Percentiles rank a stretch among this genome's conserved stretches.
phyloP scores from a whole-genome alignment of 1,284 basidiomycete genomes.

The Moesziomyces globuligerus region DNA sequence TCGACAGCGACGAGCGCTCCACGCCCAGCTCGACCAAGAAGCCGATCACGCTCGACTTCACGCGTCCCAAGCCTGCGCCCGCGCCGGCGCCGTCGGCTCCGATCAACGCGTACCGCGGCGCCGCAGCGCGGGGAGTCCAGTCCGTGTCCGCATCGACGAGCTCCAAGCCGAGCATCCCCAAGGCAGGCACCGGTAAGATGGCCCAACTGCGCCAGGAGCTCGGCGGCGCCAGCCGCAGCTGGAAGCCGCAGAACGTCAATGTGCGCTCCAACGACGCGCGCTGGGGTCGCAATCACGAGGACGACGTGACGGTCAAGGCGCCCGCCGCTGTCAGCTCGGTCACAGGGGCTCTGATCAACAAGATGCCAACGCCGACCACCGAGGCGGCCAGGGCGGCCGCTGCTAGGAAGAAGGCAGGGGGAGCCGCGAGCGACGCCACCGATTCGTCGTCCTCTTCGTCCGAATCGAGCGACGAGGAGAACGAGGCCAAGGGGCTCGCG shows the following conservation, averaged over 20 bases:
- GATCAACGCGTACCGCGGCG: slow-evolving; percentile 49
- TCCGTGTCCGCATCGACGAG: slow-evolving; percentile 13
- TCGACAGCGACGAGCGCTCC: slow-evolving; percentile 31
- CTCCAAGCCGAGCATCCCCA: slow-evolving; percentile 19
- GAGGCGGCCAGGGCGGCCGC: slow-evolving; percentile 31
- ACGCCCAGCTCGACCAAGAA: slow-evolving; percentile 9
- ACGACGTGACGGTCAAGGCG: slow-evolving; percentile 50
- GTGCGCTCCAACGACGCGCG: slow-evolving; percentile 21
- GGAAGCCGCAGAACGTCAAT: slow-evolving; percentile 47
- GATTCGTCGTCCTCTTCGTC: slow-evolving; percentile 61
- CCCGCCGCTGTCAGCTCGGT: slow-evolving; percentile 57
- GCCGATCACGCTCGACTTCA: slow-evolving; percentile 47
- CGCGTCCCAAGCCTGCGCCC: slow-evolving; percentile 20
- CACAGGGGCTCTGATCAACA: slow-evolving; percentile 49
- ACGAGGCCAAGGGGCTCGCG: slow-evolving; percentile 70
- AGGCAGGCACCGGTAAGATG: slow-evolving; percentile 42
- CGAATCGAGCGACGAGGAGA: slow-evolving; percentile 72
- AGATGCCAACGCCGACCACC: slow-evolving; percentile 29
- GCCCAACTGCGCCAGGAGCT: slow-evolving; percentile 55
- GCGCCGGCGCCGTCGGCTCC: slow-evolving; percentile 33
- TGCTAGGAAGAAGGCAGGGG: slow-evolving; percentile 22
- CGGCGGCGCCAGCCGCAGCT: slow-evolving; percentile 32
- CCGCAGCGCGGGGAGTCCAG: slow-evolving; percentile 23
- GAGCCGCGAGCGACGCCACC: slow-evolving; percentile 46
- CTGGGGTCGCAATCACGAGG: slow-evolving; percentile 49